Evolutionary conservation across 2,329 filamentous ascomycete genomes (phyloP).

Genomic region (Clarireedia homoeocarpa): DNA sequence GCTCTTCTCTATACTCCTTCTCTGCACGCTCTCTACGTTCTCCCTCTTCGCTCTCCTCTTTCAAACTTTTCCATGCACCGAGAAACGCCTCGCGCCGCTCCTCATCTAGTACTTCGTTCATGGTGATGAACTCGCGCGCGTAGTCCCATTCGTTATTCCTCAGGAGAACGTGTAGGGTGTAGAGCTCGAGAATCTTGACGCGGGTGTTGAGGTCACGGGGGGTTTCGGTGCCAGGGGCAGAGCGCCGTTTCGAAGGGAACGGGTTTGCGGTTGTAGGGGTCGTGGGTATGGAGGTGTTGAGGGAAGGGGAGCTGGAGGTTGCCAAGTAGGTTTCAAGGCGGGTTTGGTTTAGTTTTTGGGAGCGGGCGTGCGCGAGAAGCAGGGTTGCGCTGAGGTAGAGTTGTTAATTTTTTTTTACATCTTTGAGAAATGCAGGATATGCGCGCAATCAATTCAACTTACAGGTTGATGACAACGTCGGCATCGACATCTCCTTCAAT

Average conservation of each 20-base stretch:
- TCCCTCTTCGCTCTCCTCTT: conserved; percentile 74
- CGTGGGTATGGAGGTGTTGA: conserved; percentile 65
- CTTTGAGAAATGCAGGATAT: neutral
- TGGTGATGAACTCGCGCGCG: conserved; percentile 79
- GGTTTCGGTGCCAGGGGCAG: conserved; percentile 59
- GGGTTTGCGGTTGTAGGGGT: conserved; percentile 46
- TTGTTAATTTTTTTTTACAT: conserved; percentile 18
- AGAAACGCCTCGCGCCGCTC: conserved; percentile 85
- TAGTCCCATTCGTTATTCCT: conserved; percentile 96
- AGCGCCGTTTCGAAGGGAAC: conserved; percentile 22
- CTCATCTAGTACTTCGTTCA: conserved; percentile 82
- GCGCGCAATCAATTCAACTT: conserved; percentile 29
- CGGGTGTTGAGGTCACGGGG: conserved; percentile 76
- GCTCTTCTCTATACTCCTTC: conserved; percentile 47
- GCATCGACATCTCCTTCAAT: conserved; percentile 86
- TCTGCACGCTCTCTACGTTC: conserved; percentile 54
- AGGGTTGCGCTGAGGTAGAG: conserved; percentile 63
- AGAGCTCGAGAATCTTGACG: conserved; percentile 89
- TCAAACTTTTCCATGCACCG: conserved; percentile 73
- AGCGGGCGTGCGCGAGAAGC: conserved; percentile 79
- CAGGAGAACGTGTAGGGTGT: conserved; percentile 89
- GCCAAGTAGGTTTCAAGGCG: conserved; percentile 85
- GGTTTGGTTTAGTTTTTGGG: conserved; percentile 77
- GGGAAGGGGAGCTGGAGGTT: conserved; percentile 61
- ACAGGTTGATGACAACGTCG: conserved; percentile 88